Base-by-base conservation (phyloP, 192 early-diverging fungal species). In the Diversispora epigaea region DNA sequence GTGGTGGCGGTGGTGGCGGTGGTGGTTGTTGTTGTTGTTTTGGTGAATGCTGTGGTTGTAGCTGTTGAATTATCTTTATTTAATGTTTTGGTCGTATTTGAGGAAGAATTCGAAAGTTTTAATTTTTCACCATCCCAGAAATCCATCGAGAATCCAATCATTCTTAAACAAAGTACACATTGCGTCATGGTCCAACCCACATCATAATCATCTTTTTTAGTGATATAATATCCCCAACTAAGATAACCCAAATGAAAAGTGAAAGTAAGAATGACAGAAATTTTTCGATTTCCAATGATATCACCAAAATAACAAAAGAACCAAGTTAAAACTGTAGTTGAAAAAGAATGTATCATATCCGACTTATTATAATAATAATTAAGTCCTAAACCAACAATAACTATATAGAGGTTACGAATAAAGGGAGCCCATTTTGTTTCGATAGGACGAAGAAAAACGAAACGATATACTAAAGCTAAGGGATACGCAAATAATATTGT, bases 141-240 rank as follows among this genome's bases (percentile, higher is more conserved):
- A 70, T 90, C 89, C 81, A 90, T 84, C 22, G 81, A 83, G 56
- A 89, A 84, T 2, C 86, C 86, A 76, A 90, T 89, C 77, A 90
- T 77, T 44, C 88, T 81, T 47, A 90, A 75, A 66, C 85, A 88
- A 17, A 89, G 82, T 6, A 90, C 82, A 58, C 86, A 90, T 71
- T 90, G 89, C 19, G 87, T 81, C 81, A 88, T 90, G 0, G 87
- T 86, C 78, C 86, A 90, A 65, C 80, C 78, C 46, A 89, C 84
- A 61, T 90, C 86, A 43, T 89, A 90, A 3, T 76, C 82, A 57
- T 87, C 86, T 6, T 83, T 81, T 21, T 80, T 75, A 6, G 75
- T 78, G 50, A 76, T 82, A 64, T 81, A 81, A 78, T 89, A 87
- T 1, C 81, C 81, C 1, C 64, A 22, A 52, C 87, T 64, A n/a